Percentiles rank a stretch among this genome's conserved stretches.
Evolutionary conservation across 2,329 filamentous ascomycete species (phyloP).

Genomic region (Sclerotinia sclerotiorum): DNA sequence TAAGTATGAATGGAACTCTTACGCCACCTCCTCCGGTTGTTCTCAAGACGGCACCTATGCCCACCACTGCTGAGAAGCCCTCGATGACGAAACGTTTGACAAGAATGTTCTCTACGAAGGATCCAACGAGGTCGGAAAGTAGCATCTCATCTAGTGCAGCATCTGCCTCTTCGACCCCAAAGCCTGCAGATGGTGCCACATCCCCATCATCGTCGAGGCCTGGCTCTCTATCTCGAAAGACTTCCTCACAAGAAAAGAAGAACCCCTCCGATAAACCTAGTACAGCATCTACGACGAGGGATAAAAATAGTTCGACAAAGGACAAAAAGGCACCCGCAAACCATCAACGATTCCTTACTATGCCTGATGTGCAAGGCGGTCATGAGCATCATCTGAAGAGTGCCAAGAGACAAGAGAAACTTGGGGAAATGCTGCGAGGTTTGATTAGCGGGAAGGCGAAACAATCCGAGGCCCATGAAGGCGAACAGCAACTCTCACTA

Average conservation of each 20-base stretch:
- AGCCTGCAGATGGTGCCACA: constrained; percentile 28
- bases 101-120: constrained; percentile 64
- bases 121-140: constrained; percentile 41
- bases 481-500: constrained; percentile 81
- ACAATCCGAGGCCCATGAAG: constrained; percentile 60
- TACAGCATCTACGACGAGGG: constrained; percentile 32
- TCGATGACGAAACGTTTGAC: constrained; percentile 65
- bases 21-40: constrained; percentile 38
- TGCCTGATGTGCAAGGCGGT: constrained; percentile 58
- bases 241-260: constrained; percentile 47
- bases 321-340: constrained; percentile 36
- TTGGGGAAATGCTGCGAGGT: constrained; percentile 86
- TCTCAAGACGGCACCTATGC: constrained; percentile 29
- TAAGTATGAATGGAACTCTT: constrained; percentile 36
- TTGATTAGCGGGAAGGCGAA: constrained; percentile 80
- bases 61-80: constrained; percentile 48
- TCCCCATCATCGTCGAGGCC: constrained; percentile 39
- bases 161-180: constrained; percentile 41
- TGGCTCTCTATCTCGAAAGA: constrained; percentile 47
- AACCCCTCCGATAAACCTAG: constrained; percentile 33
- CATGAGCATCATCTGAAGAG: constrained; percentile 90
- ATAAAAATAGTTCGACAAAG: constrained; percentile 27
- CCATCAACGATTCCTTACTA: constrained; percentile 51
- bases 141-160: constrained; percentile 33
- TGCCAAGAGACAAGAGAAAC: constrained; percentile 88